A percentile compares a stretch with the other conserved stretches of the same genome.
Conservation (phyloP, 345 rosid species). For the Theobroma cacao region DNA sequence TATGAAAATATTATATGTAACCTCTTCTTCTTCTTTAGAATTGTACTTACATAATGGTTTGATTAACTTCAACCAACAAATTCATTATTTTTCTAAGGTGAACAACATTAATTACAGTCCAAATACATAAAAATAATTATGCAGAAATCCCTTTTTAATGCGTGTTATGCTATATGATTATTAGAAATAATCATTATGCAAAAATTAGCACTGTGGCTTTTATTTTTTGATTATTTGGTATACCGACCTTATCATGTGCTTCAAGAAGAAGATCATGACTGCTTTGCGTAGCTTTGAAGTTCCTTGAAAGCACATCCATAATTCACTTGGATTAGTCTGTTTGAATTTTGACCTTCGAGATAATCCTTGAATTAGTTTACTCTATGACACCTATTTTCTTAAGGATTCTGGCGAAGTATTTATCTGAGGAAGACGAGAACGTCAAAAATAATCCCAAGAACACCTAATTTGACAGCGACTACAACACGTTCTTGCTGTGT, state of each 20-base stretch:
- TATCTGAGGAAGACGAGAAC: neutral
- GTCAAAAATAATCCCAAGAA: no score
- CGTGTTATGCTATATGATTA: neutral
- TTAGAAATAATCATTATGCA: neutral
- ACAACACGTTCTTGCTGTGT: neutral
- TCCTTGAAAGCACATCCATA: neutral
- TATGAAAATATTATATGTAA: neutral
- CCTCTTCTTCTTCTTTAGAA: no score
- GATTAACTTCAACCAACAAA: neutral
- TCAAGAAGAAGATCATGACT: neutral
- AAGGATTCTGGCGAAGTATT: neutral
- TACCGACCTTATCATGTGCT: neutral
- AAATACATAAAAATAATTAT: neutral
- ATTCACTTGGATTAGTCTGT: neutral
- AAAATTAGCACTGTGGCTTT: neutral
- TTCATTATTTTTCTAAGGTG: neutral
- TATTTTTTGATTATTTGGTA: neutral
- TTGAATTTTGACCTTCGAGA: neutral
- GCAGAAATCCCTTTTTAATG: neutral
- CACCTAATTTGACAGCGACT: neutral
- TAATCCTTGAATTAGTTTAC: neutral
- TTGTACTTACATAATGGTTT: no score
- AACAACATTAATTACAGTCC: neutral
- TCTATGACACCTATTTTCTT: neutral
- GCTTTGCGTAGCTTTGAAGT: neutral